Base-by-base conservation (phyloP, 139 green algal species). In the Deuterostichococcus epilithicus region DNA sequence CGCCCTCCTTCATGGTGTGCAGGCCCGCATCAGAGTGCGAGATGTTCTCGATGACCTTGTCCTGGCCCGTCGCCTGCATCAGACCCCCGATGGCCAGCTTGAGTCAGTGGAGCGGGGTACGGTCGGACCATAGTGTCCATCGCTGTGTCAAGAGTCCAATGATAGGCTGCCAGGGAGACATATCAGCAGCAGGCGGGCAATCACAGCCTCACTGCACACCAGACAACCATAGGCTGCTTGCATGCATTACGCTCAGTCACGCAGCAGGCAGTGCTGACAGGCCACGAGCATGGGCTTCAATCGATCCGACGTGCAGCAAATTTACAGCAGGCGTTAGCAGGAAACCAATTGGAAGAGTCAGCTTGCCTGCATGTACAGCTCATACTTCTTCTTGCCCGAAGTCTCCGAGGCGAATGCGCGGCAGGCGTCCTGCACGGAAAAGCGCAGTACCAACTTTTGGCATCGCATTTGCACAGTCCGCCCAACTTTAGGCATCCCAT, bases 61-160 rank as follows among this genome's bases (percentile, higher is more conserved):
- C 65, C 63, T 85, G 81, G 25, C 75, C 52, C 1, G 69, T 84
- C 15, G 80, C 83, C 67, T 84, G 59, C 60, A 83, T 28, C 71
- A 81, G 26, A 76, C 32, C 5, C 34, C 35, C 37, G 47, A 81
- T n/a, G 71, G 33, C 42, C 42, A 13, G 8, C 13, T 52, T 52
- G 35, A 33, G 26, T 34, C 28, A 68, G 36, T 39, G 18, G 22
- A 81, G 68, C 10, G 70, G 34, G 35, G 42, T 42, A 10, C 32
- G 20, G 37, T n/a, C n/a, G n/a, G n/a, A n/a, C n/a, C n/a, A n/a
- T n/a, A n/a, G n/a, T n/a, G n/a, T n/a, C n/a, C n/a, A n/a, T n/a
- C n/a, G n/a, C n/a, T n/a, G n/a, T n/a, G n/a, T n/a, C n/a, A n/a
- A n/a, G n/a, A n/a, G n/a, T n/a, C n/a, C n/a, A n/a, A n/a, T n/a